phyloP scores from a whole-genome alignment of 2,329 filamentous ascomycete species.

The Ceratocystis ficicola region DNA sequence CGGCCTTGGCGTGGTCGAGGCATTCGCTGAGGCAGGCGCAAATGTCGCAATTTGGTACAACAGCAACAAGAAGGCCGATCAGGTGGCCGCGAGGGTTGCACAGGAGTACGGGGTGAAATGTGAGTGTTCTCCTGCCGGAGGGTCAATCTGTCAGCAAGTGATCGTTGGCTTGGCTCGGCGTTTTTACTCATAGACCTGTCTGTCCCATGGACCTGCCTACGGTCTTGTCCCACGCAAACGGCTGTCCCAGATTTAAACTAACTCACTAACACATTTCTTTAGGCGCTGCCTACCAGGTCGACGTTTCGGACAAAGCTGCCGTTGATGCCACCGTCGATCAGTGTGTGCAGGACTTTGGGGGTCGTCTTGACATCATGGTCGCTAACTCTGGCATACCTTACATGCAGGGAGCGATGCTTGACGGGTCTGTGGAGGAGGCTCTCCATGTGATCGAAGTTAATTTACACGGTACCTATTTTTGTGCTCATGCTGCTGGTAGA shows the following conservation, averaged over 20 bases:
- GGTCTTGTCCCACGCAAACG: neutral
- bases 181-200: neutral
- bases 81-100: conserved; percentile 25
- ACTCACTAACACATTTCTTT: conserved; percentile 13
- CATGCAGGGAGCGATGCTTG: conserved; percentile 55
- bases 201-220: neutral
- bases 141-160: neutral
- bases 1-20: conserved; percentile 26
- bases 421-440: conserved; percentile 52
- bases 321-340: conserved; percentile 52
- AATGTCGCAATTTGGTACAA: conserved; percentile 30
- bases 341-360: conserved; percentile 27
- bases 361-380: conserved; percentile 40
- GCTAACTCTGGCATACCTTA: conserved; percentile 52
- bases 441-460: conserved; percentile 57
- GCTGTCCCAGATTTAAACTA: neutral
- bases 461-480: conserved; percentile 67
- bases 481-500: conserved; percentile 54
- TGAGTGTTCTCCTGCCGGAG: conserved; percentile 30
- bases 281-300: conserved; percentile 52
- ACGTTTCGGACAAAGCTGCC: conserved; percentile 30
- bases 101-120: conserved; percentile 46
- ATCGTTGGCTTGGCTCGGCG: too few species aligned
- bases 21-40: conserved; percentile 30
- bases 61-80: conserved; percentile 26